These are phyloP conservation scores for Orbilia javanica DNA, from an alignment of 2,329 filamentous ascomycete genomes.

Conservation along the genomic window DNA sequence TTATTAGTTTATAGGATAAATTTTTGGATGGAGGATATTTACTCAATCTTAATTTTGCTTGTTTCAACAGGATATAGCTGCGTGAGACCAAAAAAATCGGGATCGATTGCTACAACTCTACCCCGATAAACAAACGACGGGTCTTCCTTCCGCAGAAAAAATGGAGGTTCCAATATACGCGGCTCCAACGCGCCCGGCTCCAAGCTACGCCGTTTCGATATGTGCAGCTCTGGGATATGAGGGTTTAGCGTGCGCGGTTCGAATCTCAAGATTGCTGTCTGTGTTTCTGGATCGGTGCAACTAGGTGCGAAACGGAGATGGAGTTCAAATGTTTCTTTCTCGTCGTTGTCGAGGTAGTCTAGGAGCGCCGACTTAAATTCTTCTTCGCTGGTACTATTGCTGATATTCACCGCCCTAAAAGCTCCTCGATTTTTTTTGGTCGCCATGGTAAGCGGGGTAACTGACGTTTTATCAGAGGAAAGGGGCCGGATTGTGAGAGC, in stretches of 20 bases:
- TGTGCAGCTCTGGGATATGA: background rate
- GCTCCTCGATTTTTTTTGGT: constrained; percentile 22
- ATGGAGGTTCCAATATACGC: background rate
- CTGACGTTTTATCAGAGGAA: background rate
- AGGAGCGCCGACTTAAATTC: constrained; percentile 7
- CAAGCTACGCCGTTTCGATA: background rate
- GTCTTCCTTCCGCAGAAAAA: background rate
- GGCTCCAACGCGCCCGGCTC: background rate
- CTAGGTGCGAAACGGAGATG: constrained; percentile 22
- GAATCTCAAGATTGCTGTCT: constrained; percentile 41
- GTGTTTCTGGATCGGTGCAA: too few relatives aligned
- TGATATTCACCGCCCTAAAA: constrained; percentile 17
- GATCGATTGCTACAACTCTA: constrained; percentile 29
- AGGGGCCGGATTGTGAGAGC: background rate
- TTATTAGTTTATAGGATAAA: background rate
- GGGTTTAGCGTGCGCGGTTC: background rate
- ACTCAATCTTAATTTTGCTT: too few relatives aligned
- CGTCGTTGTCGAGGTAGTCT: background rate
- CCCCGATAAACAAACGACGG: background rate
- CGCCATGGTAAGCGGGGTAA: too few relatives aligned
- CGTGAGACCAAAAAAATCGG: constrained; percentile 58
- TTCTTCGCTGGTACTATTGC: background rate
- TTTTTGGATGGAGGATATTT: constrained; percentile 2
- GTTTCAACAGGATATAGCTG: constrained; percentile 45
- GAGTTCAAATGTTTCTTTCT: constrained; percentile 2